A percentile compares a stretch with the other conserved stretches of the same genome.
Conservation (phyloP, 2,329 filamentous ascomycete species). For the Pseudogymnoascus sp. region DNA sequence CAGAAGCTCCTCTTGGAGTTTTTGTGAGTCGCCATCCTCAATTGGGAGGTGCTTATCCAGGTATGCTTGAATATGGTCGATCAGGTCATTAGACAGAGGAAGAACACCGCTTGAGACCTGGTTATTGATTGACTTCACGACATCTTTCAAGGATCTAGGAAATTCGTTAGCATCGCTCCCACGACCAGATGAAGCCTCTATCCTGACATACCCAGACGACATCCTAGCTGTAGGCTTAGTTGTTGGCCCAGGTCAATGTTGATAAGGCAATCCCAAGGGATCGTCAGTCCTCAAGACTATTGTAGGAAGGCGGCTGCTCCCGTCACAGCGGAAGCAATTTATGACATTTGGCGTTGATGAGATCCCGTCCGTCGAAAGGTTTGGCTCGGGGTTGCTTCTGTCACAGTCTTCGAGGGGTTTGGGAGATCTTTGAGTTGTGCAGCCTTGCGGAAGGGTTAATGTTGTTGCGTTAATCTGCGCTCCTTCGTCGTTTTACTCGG, state of each 20-base stretch:
- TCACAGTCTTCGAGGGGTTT: background rate
- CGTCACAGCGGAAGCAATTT: background rate
- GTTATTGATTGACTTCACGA: slow-evolving; percentile 48
- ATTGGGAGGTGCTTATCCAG: slow-evolving; percentile 58
- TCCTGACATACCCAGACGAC: background rate
- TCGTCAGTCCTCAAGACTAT: background rate
- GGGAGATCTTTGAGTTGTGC: background rate
- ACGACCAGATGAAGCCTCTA: background rate
- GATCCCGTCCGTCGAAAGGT: background rate
- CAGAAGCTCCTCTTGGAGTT: slow-evolving; percentile 66
- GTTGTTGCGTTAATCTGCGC: slow-evolving; percentile 5
- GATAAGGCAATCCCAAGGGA: background rate
- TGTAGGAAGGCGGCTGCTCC: background rate
- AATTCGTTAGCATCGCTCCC: background rate
- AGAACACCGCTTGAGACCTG: slow-evolving; percentile 43
- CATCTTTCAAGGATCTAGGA: slow-evolving; percentile 43
- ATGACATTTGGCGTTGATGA: background rate
- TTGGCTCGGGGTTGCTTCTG: background rate
- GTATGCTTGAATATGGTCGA: slow-evolving; percentile 56
- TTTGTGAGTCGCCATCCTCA: slow-evolving; percentile 62
- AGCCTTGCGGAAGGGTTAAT: slow-evolving; percentile 1
- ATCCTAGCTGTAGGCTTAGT: background rate
- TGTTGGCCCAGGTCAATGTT: background rate
- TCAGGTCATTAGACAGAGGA: slow-evolving; percentile 61
- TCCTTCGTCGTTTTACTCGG: background rate